phyloP scores from a whole-genome alignment of 176 grass and related monocot species.

The Miscanthus lutarioriparius region DNA sequence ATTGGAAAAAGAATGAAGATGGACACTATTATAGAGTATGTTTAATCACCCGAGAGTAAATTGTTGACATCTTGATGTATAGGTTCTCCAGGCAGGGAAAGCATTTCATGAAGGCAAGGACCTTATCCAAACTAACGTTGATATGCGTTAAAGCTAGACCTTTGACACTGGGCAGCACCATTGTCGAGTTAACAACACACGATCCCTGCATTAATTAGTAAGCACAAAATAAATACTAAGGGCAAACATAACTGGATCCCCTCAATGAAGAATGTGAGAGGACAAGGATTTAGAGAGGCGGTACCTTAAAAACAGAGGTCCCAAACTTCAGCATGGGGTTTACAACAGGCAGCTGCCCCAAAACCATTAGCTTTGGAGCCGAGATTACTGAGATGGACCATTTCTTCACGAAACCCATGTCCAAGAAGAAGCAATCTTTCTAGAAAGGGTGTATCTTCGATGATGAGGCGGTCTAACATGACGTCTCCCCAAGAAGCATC shows the following conservation, averaged over 20 bases:
- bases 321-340: neutral
- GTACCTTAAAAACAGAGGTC: neutral
- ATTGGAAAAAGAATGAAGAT: too few relatives aligned
- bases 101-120: neutral
- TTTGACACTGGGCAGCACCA: neutral
- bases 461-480: neutral
- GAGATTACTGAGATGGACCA: too few relatives aligned
- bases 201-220: too few relatives aligned
- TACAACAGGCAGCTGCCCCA: too few relatives aligned
- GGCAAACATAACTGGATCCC: neutral
- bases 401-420: too few relatives aligned
- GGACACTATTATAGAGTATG: too few relatives aligned
- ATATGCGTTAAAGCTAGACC: neutral
- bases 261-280: neutral
- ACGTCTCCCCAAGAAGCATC: too few relatives aligned
- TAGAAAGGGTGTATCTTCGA: neutral
- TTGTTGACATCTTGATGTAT: neutral
- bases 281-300: too few relatives aligned
- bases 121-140: neutral
- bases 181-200: too few relatives aligned
- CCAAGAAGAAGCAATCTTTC: too few relatives aligned
- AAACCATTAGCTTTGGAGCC: too few relatives aligned
- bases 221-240: neutral
- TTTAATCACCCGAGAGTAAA: too few relatives aligned
- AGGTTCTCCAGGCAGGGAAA: neutral